Percentiles rank a stretch among this genome's conserved stretches.
Conservation (phyloP, 495 filamentous ascomycete genomes). For the Penicillium alfredii region DNA sequence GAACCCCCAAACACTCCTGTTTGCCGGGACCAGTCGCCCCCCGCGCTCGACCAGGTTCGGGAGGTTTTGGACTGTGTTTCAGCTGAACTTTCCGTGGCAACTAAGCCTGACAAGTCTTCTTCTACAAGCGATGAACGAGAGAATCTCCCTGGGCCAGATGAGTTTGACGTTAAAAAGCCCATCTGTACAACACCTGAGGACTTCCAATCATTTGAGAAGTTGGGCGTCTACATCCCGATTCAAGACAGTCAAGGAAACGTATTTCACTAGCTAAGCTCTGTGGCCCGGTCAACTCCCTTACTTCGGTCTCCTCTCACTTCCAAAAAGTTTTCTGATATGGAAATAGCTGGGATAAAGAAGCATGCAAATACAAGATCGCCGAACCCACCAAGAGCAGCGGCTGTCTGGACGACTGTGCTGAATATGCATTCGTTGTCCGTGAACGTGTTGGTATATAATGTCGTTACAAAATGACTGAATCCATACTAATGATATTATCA, state of each 20-base stretch:
- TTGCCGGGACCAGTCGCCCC: slow-evolving; percentile 6
- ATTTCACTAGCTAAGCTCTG: slow-evolving; percentile 10
- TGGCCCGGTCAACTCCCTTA: too few relatives aligned
- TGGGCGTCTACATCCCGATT: slow-evolving; percentile 10
- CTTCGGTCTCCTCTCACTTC: slow-evolving; percentile 7
- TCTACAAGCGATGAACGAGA: slow-evolving; percentile 2
- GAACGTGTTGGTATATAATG: slow-evolving; percentile 19
- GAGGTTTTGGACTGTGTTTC: slow-evolving; percentile 6
- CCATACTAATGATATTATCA: slow-evolving; percentile 10
- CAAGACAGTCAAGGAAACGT: slow-evolving; percentile 19
- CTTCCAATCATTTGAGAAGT: slow-evolving; percentile 20
- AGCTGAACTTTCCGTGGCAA: not conserved
- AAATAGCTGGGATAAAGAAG: slow-evolving; percentile 24
- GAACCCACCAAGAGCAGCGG: slow-evolving; percentile 10
- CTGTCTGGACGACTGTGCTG: slow-evolving; percentile 15
- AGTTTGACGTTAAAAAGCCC: slow-evolving; percentile 10
- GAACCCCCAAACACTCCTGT: slow-evolving; percentile 14
- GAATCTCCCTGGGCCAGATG: slow-evolving; percentile 8
- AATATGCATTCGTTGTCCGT: slow-evolving; percentile 24
- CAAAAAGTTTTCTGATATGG: slow-evolving; percentile 10
- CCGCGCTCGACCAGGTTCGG: slow-evolving; percentile 4
- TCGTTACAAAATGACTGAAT: slow-evolving; percentile 4
- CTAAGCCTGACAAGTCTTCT: slow-evolving; percentile 1
- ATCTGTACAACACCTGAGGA: slow-evolving; percentile 20
- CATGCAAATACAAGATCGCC: slow-evolving; percentile 21